These are phyloP conservation scores for Davidsoniella neocaledoniae DNA, from an alignment of 2,329 filamentous ascomycete genomes.

Conservation along the genomic window DNA sequence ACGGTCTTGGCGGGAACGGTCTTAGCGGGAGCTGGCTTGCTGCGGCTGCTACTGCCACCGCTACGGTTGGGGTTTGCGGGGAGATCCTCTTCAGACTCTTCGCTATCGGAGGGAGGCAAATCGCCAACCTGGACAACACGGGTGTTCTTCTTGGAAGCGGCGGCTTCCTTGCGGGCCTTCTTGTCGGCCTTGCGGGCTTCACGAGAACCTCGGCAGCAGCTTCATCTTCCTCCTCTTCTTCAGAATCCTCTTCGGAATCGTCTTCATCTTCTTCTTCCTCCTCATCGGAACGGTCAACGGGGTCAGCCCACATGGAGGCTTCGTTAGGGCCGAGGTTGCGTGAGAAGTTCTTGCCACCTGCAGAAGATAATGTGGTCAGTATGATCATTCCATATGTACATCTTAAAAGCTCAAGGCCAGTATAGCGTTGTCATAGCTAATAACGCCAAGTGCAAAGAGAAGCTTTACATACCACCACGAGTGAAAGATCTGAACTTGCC, in stretches of 20 bases:
- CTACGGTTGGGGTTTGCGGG: constrained; percentile 88
- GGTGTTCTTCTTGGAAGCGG: constrained; percentile 58
- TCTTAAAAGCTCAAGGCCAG: no score
- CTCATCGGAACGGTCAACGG: constrained; percentile 32
- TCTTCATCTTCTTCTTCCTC: constrained; percentile 35
- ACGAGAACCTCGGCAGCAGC: constrained; percentile 43
- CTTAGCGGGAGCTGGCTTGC: background rate
- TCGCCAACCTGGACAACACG: constrained; percentile 68
- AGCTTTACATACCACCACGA: constrained; percentile 53
- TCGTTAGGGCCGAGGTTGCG: constrained; percentile 75
- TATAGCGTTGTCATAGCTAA: constrained; percentile 13
- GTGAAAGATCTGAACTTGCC: constrained; percentile 92
- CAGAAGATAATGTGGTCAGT: background rate
- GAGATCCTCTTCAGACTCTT: constrained; percentile 40
- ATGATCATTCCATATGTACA: background rate
- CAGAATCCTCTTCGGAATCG: constrained; percentile 33
- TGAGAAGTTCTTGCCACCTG: constrained; percentile 91
- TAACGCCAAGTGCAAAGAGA: background rate
- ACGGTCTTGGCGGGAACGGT: constrained; percentile 38
- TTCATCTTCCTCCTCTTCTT: constrained; percentile 35
- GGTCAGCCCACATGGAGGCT: constrained; percentile 57
- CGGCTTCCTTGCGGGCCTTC: constrained; percentile 82
- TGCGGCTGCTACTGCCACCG: background rate
- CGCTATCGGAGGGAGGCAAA: constrained; percentile 55
- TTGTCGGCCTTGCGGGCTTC: constrained; percentile 77